Evolutionary conservation across 2,329 filamentous ascomycete species (phyloP), one percentile per base, ranked within the genome.

Genomic region (Botrytis cinerea): DNA sequence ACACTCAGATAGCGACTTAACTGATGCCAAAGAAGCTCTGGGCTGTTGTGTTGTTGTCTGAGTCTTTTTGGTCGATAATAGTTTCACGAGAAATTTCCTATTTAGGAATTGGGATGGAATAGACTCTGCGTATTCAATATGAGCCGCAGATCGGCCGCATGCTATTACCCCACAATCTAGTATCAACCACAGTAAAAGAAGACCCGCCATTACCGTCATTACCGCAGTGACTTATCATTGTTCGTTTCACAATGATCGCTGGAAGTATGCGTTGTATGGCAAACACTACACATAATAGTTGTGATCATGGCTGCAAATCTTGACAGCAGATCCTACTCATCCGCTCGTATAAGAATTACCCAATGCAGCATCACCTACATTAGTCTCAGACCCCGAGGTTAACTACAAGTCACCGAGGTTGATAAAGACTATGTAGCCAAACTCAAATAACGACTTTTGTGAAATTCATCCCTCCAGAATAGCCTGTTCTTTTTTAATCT

Each of bases 81-180:
- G 7, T 28, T 57, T 63, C 61, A 63, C 61, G 40, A 63, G 38
- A 45, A 63, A 63, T n/a, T 63, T 63, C 40, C 61, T 63, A 28
- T 63, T 63, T 28, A 25, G 61, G 61, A 63, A 12, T 25, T 43
- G 14, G 61, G 4, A 20, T 40, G 14, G 61, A 45, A 45, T 8
- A 63, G 25, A 28, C 61, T 45, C n/a, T 45, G 25, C 14, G 51
- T 3, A 25, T n/a, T 51, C 25, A 51, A 25, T 54, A 8, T 28
- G 14, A 63, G 38, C 40, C 40, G 61, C 40, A 63, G 61, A 63
- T 63, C 16, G 40, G 40, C 61, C 61, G 61, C 25, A 18, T 20
- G 22, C 38, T n/a, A n/a, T 43, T 43, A 62, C 60, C 22, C n/a
- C 51, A 57, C 51, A 57, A 57, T 28, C n/a, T 28, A 2, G 51